Base-by-base conservation (phyloP, 208 protist genomes). In the Leishmania martiniquensis region DNA sequence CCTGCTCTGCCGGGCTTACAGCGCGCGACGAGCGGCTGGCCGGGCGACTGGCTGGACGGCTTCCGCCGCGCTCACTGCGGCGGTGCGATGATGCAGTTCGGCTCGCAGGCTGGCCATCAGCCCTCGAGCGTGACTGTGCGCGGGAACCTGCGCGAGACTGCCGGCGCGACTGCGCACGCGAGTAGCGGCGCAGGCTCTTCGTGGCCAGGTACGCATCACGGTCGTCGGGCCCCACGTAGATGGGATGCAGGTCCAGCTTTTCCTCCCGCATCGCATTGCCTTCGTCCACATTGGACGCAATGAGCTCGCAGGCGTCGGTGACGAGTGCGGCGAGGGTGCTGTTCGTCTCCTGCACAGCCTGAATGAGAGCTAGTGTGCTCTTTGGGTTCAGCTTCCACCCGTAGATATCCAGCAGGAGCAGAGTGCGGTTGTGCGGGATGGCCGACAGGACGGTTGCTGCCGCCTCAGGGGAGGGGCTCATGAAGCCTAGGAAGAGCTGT, bases 401-500 rank as follows among this genome's bases (percentile, higher is more conserved):
- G 76, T 92, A 94, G 39, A 97, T 90, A 68, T 97, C 94, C 45
- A 97, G 74, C 55, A 97, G 82, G 68, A 96, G 80, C 47, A 97
- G 80, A 5, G 84, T 90, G 75, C 80, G 78, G 84, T 96, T 97
- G 12, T 81, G 72, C 20, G 71, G 69, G 13, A 97, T 82, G 9
- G 89, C 83, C 6, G 75, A 70, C 47, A 97, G 88, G 45, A 96
- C 91, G 39, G 77, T 34, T 34, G 76, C 87, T 0, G 90, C 86
- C 13, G 81, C 82, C n/a, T 93, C 87, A 25, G 92, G 83, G 32
- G 81, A 86, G 9, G 94, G 91, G 57, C 88, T 93, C 94, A 97
- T 97, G 85, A 92, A 96, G 71, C 94, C 94, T n/a, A 97, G 89
- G 74, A 96, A 97, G 59, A 97, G 91, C 83, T 97, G 94, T 76